Base-by-base conservation (phyloP, 805 yeast genomes). In the Cyberlindnera americana region DNA sequence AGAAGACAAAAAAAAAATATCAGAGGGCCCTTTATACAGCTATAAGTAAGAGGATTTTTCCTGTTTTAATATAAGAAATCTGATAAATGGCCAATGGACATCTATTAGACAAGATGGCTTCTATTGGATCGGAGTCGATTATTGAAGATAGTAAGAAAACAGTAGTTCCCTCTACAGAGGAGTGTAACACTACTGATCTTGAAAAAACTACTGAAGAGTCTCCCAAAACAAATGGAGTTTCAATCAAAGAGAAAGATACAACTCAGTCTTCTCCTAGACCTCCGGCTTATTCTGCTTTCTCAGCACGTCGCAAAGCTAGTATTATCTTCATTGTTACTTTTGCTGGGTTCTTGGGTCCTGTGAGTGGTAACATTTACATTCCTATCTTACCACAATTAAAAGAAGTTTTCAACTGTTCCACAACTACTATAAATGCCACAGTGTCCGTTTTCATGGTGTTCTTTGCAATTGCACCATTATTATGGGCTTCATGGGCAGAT, bases 401-500 rank as follows among this genome's bases (percentile, higher is more conserved):
- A 46, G 49, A 54, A 3, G 68, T 61, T 1, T 75, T 73, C 41
- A 28, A 61, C 9, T 66, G 65, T 1, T 66, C 72, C 3, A 55
- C 65, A 3, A 60, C 76, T 0, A 53, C 66, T 0, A 71, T 76
- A 26, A 73, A 76, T 55, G 77, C 77, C 3, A 75, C 82, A 0
- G 78, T 76, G 0, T 72, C 81, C 1, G 75, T 72, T 0, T 77
- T 75, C 45, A 77, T 77, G 81, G 71, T 65, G 2, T 66, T 73
- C 0, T 73, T 76, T 54, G 77, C 80, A 1, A 53, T 77, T 18
- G 73, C 77, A 0, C 83, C 83, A 1, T 50, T 77, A 35, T 43
- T 76, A 13, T 76, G 81, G 78, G 81, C 81, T 1, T 56, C 71
- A 3, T 64, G 67, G 57, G 76, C 81, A 4, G 83, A 77, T 48